Conservation (phyloP, 352 stramenopile genomes). For the Globisporangium cederbergense region DNA sequence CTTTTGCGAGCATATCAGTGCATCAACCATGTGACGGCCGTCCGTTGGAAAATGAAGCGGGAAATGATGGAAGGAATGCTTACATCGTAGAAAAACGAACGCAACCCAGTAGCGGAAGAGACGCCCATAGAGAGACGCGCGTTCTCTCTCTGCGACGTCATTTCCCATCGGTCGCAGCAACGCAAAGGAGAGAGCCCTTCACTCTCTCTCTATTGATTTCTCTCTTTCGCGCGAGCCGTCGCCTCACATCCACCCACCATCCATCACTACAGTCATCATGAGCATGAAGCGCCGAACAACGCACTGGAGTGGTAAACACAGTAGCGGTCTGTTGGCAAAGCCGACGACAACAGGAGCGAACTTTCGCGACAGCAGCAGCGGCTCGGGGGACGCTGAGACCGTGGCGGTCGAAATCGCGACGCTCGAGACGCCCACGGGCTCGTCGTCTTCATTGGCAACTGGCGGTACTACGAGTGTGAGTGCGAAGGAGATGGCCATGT, state of each 20-base stretch:
- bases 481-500: background rate
- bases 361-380: background rate
- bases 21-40: no score
- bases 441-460: background rate
- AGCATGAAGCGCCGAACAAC: background rate
- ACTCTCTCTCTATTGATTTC: background rate
- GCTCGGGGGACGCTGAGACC: background rate
- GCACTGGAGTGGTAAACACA: background rate
- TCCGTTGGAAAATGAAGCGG: no score
- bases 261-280: background rate
- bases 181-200: background rate
- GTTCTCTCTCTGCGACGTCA: background rate
- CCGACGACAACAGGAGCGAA: background rate
- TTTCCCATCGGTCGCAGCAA: conserved; percentile 1
- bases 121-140: background rate
- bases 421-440: conserved; percentile 11
- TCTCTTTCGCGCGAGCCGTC: background rate
- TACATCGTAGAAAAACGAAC: no score
- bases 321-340: background rate
- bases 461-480: background rate
- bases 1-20: no score
- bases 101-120: background rate
- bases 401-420: background rate
- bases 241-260: background rate
- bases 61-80: no score